A percentile compares a stretch with the other conserved stretches of the same genome.
These are phyloP conservation scores for Ichthyophthirius multifiliis DNA, from an alignment of 169 alveolate species.

Conservation along the genomic window DNA sequence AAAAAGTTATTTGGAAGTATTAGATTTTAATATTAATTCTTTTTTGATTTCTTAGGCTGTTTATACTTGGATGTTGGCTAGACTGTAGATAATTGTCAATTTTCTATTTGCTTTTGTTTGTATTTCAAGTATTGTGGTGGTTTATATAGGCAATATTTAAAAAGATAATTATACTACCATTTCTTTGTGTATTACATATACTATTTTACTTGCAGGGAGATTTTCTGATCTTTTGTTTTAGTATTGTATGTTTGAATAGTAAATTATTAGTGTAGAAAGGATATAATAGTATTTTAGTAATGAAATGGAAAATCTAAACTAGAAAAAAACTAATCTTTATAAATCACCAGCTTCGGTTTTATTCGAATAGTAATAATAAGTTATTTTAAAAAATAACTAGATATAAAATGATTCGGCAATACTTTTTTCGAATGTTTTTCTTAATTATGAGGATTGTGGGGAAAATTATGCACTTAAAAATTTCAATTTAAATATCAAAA, in stretches of 20 bases:
- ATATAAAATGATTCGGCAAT: too few species aligned
- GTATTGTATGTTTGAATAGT: neutral
- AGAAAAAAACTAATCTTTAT: too few species aligned
- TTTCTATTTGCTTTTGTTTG: neutral
- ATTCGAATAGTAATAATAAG: too few species aligned
- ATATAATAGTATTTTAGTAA: neutral
- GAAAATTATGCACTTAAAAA: slow-evolving; percentile 14
- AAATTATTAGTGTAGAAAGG: slow-evolving; percentile 8
- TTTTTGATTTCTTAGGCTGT: neutral
- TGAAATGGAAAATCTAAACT: neutral
- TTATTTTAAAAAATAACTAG: too few species aligned
- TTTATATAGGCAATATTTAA: neutral
- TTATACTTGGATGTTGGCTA: neutral
- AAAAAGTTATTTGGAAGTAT: slow-evolving; percentile 28
- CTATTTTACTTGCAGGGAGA: neutral
- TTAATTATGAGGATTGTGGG: too few species aligned
- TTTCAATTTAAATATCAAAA: slow-evolving; percentile 12
- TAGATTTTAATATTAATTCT: neutral
- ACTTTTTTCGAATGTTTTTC: too few species aligned
- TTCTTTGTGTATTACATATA: neutral
- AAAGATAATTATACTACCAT: neutral
- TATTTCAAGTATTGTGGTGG: neutral
- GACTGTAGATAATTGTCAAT: neutral
- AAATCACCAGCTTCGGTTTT: neutral
- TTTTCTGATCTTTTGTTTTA: neutral